phyloP scores from a whole-genome alignment of 352 stramenopile species.

The Globisporangium nunn region DNA sequence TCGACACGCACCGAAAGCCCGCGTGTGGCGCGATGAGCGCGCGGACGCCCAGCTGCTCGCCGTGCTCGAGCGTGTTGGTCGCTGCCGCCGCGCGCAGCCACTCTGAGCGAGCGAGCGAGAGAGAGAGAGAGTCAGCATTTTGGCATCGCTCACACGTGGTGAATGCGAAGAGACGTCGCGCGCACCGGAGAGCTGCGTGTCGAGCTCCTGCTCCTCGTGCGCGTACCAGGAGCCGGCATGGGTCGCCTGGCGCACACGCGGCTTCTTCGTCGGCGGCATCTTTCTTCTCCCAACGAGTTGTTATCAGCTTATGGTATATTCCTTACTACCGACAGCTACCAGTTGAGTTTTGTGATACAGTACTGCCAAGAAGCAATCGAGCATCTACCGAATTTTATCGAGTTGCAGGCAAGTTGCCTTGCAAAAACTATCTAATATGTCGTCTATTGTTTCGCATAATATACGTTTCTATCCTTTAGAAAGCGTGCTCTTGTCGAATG shows the following conservation, averaged over 20 bases:
- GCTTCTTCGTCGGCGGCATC: constrained; percentile 6
- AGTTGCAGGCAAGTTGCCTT: no score
- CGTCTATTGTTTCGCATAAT: no score
- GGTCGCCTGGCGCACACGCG: constrained; percentile 54
- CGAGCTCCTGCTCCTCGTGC: constrained; percentile 48
- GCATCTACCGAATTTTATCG: no score
- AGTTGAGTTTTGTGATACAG: no score
- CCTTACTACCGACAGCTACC: no score
- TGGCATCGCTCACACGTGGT: not conserved
- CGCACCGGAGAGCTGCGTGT: constrained; percentile 49
- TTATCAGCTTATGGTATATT: no score
- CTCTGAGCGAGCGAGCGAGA: constrained; percentile 26
- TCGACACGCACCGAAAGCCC: constrained; percentile 50
- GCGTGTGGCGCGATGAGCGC: constrained; percentile 86
- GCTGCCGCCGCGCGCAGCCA: constrained; percentile 45
- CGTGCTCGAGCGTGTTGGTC: constrained; percentile 19
- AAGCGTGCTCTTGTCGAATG: no score
- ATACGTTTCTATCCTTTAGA: no score
- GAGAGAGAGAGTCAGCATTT: not conserved
- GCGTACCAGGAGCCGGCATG: constrained; percentile 85
- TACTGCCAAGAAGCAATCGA: no score
- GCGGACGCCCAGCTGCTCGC: constrained; percentile 34
- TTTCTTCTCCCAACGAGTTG: not conserved
- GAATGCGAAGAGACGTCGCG: not conserved
- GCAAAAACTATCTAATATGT: no score